A percentile compares a stretch with the other conserved stretches of the same genome.
Evolutionary conservation across 208 protist species (phyloP).

Genomic region (Crithidia brevicula): DNA sequence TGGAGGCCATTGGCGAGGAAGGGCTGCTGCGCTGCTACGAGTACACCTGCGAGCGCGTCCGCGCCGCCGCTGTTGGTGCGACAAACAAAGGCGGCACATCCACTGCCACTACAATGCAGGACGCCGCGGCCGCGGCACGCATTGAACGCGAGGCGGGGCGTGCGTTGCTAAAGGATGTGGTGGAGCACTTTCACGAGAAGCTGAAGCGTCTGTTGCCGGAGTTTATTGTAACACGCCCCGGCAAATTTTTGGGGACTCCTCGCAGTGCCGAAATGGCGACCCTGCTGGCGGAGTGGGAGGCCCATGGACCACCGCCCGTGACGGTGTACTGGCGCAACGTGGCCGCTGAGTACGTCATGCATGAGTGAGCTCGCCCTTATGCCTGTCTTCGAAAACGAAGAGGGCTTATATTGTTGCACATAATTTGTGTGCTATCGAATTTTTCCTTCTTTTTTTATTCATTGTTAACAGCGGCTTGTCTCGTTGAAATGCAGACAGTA

Average conservation of each 20-base stretch:
- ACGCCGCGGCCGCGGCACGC: neutral
- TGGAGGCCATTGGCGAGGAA: conserved; percentile 76
- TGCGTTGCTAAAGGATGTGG: conserved; percentile 54
- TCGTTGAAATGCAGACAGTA: too few species aligned
- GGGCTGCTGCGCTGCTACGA: conserved; percentile 80
- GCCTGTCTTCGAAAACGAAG: too few species aligned
- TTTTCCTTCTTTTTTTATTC: too few species aligned
- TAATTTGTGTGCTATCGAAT: too few species aligned
- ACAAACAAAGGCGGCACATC: too few species aligned
- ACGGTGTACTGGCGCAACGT: conserved; percentile 52
- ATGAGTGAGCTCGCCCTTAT: conserved; percentile 6
- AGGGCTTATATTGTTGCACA: too few species aligned
- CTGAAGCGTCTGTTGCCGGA: conserved; percentile 45
- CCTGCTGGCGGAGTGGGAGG: conserved; percentile 61
- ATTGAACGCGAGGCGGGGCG: conserved; percentile 27
- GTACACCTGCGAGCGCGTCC: conserved; percentile 44
- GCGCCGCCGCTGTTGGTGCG: neutral
- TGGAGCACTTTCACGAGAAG: conserved; percentile 78
- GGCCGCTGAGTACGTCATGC: conserved; percentile 13
- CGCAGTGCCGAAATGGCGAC: conserved; percentile 60
- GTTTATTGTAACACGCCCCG: conserved; percentile 71
- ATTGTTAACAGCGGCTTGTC: too few species aligned
- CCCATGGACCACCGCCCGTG: conserved; percentile 47
- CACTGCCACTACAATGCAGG: neutral
- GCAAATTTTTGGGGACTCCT: conserved; percentile 58